These are phyloP conservation scores for Suillus sp. DNA, from an alignment of 768 basidiomycete genomes.

Conservation along the genomic window DNA sequence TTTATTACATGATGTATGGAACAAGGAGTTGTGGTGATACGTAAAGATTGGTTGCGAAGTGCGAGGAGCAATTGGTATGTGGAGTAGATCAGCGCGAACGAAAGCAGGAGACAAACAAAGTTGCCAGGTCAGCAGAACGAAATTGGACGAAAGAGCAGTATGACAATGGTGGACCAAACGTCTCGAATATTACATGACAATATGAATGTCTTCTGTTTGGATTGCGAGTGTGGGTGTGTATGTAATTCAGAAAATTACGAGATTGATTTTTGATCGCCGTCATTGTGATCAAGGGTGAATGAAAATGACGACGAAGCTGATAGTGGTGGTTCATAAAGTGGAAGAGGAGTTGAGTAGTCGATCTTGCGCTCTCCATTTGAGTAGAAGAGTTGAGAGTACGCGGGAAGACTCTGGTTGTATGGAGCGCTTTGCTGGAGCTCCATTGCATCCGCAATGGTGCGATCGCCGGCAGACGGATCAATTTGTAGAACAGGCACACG, in stretches of 20 bases:
- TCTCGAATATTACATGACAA: neutral
- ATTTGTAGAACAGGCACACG: conserved; percentile 36
- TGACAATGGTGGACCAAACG: conserved; percentile 9
- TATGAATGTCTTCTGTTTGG: neutral
- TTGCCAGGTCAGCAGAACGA: neutral
- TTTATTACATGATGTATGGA: conserved; percentile 3
- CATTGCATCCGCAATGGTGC: conserved; percentile 12
- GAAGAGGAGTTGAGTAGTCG: conserved; percentile 64
- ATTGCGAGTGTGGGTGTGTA: neutral
- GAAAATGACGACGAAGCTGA: conserved; percentile 12
- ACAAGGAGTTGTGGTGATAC: neutral
- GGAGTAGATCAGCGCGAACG: conserved; percentile 18
- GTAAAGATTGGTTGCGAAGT: neutral
- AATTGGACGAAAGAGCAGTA: neutral
- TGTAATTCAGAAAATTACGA: conserved; percentile 9
- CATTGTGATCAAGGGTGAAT: conserved; percentile 5
- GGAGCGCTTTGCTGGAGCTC: conserved; percentile 19
- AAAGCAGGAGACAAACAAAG: conserved; percentile 6
- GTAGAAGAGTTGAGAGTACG: conserved; percentile 80
- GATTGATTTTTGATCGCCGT: conserved; percentile 14
- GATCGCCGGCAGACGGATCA: conserved; percentile 1
- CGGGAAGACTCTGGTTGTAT: conserved; percentile 50
- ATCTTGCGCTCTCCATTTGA: conserved; percentile 72
- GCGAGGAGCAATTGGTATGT: conserved; percentile 13
- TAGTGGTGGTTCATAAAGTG: conserved; percentile 55